These are phyloP conservation scores for Vanrija pseudolonga DNA, from an alignment of 1,284 basidiomycete species.

Conservation along the genomic window DNA sequence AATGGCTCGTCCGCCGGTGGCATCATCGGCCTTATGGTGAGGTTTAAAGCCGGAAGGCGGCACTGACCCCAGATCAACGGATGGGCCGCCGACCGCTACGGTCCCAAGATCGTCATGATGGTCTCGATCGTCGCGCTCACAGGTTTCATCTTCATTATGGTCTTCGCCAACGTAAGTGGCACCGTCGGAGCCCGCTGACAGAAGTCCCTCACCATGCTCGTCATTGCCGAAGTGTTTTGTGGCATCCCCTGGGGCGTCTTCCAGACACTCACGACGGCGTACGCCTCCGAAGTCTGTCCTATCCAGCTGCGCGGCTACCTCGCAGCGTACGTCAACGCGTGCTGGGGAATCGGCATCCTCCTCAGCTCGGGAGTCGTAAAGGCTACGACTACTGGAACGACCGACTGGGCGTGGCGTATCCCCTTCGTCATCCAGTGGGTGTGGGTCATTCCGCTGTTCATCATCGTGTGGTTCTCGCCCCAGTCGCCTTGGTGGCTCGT, in stretches of 20 bases:
- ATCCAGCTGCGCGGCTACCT: slow-evolving; percentile 40
- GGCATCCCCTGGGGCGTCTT: slow-evolving; percentile 33
- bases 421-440: slow-evolving; percentile 47
- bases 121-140: slow-evolving; percentile 34
- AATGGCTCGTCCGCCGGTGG: slow-evolving; percentile 16
- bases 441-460: slow-evolving; percentile 38
- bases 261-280: slow-evolving; percentile 20
- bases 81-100: slow-evolving; percentile 18
- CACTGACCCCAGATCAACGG: slow-evolving; percentile 18
- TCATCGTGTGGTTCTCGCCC: slow-evolving; percentile 33
- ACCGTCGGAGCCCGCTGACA: too few relatives aligned
- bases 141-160: slow-evolving; percentile 37
- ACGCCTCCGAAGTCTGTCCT: slow-evolving; percentile 51
- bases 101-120: slow-evolving; percentile 26
- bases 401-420: slow-evolving; percentile 38
- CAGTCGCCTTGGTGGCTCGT: slow-evolving; percentile 39
- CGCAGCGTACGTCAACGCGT: slow-evolving; percentile 49
- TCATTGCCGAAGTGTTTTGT: slow-evolving; percentile 23
- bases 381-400: slow-evolving; percentile 30
- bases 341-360: slow-evolving; percentile 40
- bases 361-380: slow-evolving; percentile 49
- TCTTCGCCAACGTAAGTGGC: slow-evolving; percentile 26
- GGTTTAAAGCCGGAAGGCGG: background rate
- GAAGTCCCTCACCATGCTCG: slow-evolving; percentile 19
- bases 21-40: slow-evolving; percentile 12